Base-by-base conservation (phyloP, 345 rosid species). In the Turritis glabra region DNA sequence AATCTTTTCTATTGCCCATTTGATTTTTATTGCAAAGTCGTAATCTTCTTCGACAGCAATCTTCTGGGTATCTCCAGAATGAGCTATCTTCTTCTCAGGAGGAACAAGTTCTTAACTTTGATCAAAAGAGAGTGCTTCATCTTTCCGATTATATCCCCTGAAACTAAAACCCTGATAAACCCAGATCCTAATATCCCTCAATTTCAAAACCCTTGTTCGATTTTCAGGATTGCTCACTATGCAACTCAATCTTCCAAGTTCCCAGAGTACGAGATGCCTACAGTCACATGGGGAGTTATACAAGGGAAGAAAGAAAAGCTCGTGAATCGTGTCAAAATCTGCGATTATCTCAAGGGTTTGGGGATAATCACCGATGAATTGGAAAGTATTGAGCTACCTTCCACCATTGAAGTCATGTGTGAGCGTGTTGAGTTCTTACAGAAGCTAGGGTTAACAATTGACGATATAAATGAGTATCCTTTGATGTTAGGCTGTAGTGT, bases 221-320 rank as follows among this genome's bases (percentile, higher is more conserved):
- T 67, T 76, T 57, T 38, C 9, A 64, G 50, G 22, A 38, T 44
- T 50, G 30, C 80, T 33, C 79, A 69, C 32, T 84, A 85, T 73
- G 88, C 94, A 65, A 85, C 86, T 33, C 85, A 81, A 47, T 77
- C 96, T 51, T 81, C 87, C 7, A 91, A 91, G 79, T 91, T 83
- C 76, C 89, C 93, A 2, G 97, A 91, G 30, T 91, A 94, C 76
- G 90, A 91, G 77, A 91, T 91, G 97, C 98, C 98, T 29, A 84
- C 97, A 2, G 98, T 94, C 72, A 90, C 97, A 23, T 94, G 97
- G 97, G 96, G 93, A 30, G 92, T 90, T 9, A 82, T 94, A 22
- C 97, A 90, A 79, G 96, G 98, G 15, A 93, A 81, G 64, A 94
- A 86, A 62, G 95, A 91, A 27, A 90, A 86, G 78, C 89, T 94